Percentiles rank a stretch among this genome's conserved stretches.
phyloP scores from a whole-genome alignment of 192 early-diverging fungal species.

The Linnemannia hyalina region DNA sequence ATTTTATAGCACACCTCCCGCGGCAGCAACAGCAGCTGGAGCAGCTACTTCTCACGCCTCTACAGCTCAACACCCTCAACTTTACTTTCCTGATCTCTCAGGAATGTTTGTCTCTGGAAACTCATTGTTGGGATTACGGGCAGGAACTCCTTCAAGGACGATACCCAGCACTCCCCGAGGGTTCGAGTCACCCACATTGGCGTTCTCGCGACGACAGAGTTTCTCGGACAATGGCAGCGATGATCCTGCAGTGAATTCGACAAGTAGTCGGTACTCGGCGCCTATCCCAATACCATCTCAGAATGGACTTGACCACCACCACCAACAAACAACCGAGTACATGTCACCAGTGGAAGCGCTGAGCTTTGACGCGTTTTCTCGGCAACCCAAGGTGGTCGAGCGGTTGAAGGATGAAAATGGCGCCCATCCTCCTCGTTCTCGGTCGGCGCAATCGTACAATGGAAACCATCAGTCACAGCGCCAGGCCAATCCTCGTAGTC shows the following conservation, averaged over 20 bases:
- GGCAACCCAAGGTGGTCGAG: constrained; percentile 27
- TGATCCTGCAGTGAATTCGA: not conserved
- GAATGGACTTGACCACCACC: not conserved
- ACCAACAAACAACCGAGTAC: constrained; percentile 14
- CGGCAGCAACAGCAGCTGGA: not conserved
- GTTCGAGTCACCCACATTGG: constrained; percentile 46
- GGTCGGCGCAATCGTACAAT: not conserved
- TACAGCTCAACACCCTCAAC: constrained; percentile 17
- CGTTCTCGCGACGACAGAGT: constrained; percentile 40
- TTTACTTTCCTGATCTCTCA: constrained; percentile 38
- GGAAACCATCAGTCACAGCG: constrained; percentile 14
- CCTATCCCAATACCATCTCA: not conserved
- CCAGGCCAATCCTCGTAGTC: not conserved
- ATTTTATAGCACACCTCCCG: constrained; percentile 45
- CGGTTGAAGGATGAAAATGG: not conserved
- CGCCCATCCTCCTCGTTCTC: constrained; percentile 4
- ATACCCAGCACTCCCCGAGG: constrained; percentile 46
- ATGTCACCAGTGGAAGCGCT: constrained; percentile 39
- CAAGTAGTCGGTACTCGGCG: not conserved
- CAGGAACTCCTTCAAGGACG: constrained; percentile 36
- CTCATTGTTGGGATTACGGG: constrained; percentile 40
- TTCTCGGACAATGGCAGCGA: constrained; percentile 36
- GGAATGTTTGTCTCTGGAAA: constrained; percentile 41
- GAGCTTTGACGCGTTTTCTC: constrained; percentile 37
- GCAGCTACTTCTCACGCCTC: not conserved